phyloP scores from a whole-genome alignment of 768 basidiomycete genomes.

The Phaeotremella fagi region DNA sequence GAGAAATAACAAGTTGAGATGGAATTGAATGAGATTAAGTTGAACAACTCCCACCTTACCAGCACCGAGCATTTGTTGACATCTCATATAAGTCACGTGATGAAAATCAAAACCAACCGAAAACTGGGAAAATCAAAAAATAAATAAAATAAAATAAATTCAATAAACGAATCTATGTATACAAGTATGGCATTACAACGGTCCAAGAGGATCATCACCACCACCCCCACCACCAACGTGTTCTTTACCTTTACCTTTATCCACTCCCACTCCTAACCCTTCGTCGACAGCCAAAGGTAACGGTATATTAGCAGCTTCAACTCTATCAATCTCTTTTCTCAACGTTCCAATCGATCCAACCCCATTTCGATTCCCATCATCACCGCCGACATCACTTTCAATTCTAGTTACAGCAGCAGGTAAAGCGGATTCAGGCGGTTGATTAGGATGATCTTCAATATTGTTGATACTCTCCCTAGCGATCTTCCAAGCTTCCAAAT shows the following conservation, averaged over 20 bases:
- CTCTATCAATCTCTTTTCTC: constrained; percentile 33
- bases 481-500: constrained; percentile 94
- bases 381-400: background rate
- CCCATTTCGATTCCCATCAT: background rate
- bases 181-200: constrained; percentile 5
- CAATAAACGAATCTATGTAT: background rate
- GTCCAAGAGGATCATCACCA: constrained; percentile 8
- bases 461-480: constrained; percentile 85
- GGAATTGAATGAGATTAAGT: no score
- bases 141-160: background rate
- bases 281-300: constrained; percentile 33
- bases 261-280: constrained; percentile 1
- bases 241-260: constrained; percentile 25
- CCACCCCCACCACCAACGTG: no score
- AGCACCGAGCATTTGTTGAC: background rate
- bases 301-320: constrained; percentile 39
- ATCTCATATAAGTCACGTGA: no score
- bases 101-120: no score
- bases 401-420: constrained; percentile 15
- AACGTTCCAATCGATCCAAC: constrained; percentile 8
- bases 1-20: no score
- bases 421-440: constrained; percentile 32
- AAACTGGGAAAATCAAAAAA: background rate
- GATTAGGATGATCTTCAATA: constrained; percentile 87
- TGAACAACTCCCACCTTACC: no score